Evolutionary conservation across 202 grass and related monocot species (phyloP), one percentile per base, ranked within the genome.

Genomic region (Brachypodium distachyon): DNA sequence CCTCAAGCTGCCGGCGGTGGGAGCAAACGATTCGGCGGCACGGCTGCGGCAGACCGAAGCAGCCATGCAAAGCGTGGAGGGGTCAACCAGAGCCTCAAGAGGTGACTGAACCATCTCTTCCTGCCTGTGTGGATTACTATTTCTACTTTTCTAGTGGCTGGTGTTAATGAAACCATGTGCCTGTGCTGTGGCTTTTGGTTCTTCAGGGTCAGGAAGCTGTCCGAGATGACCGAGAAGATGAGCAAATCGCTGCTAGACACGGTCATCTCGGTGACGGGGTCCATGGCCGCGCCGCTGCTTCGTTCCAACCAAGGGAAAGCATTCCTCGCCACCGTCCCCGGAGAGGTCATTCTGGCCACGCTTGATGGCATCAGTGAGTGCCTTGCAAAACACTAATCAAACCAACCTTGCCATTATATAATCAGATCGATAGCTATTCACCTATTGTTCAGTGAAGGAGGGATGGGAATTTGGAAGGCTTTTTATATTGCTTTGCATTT

Each of bases 211-310:
- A 85, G 87, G 82, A 87, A 90, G 71, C 37, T 98, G 27, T 90
- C 95, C 37, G 91, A 95, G 82, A 95, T 98, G 91, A 95, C 95
- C 3, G 95, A 98, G 80, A 90, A 81, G 64, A 95, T 95, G 77
- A 98, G 96, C 76, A 70, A 87, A 36, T 90, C 83, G 38, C 72
- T 99, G 85, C 96, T 99, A 0, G 85, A 95, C 14, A 89, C 85
- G 4, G 81, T 99, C 33, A 47, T 99, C 71, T 59, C 85, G 9
- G 85, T 93, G 47, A 93, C 89, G 0, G 87, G 96, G 12, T 87
- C 92, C 16, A 88, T 99, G 79, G 55, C 89, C 0, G 89, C 80
- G 65, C 91, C 96, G 13, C 47, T 98, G 50, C 68, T 92, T 27
- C 82, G 74, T 31, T 92, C 96, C 25, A 90, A 90, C 63, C 82